Percentiles rank a stretch among this genome's conserved stretches.
phyloP scores from a whole-genome alignment of 139 green algal genomes.

The Yamagishiella unicocca region DNA sequence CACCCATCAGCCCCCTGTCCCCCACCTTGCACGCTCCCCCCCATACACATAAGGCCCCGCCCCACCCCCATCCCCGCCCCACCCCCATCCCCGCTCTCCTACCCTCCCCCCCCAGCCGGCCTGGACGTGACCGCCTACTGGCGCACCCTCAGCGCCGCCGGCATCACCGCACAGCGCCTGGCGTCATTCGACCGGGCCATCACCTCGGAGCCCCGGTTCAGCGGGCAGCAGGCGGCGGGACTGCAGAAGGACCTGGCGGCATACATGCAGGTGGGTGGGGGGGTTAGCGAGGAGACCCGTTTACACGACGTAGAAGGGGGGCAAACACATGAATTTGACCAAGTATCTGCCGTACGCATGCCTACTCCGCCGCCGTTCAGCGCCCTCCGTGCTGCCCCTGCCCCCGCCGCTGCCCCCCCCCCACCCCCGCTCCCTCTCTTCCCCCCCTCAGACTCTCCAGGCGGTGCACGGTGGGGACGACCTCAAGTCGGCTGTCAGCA shows the following conservation, averaged over 20 bases:
- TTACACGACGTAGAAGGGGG: too few relatives aligned
- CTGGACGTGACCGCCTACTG: conserved; percentile 62
- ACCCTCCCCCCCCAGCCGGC: not conserved
- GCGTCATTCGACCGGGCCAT: conserved; percentile 70
- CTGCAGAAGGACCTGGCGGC: conserved; percentile 70
- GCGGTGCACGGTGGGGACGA: conserved; percentile 82
- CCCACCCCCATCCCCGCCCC: not conserved
- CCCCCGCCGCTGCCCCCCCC: too few relatives aligned
- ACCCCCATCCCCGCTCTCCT: not conserved
- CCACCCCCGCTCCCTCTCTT: too few relatives aligned
- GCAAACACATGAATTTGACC: too few relatives aligned
- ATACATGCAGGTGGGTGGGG: conserved; percentile 68
- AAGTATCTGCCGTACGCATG: too few relatives aligned
- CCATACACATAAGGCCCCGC: too few relatives aligned
- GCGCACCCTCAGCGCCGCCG: conserved; percentile 42
- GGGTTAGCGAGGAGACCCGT: too few relatives aligned
- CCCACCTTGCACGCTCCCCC: too few relatives aligned
- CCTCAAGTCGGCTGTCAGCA: conserved; percentile 65
- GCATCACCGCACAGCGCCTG: conserved; percentile 72
- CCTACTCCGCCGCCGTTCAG: too few relatives aligned
- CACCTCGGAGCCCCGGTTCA: conserved; percentile 31
- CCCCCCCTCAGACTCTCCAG: conserved; percentile 28
- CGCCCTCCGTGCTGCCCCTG: too few relatives aligned
- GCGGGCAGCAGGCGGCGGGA: conserved; percentile 49
- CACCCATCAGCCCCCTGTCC: too few relatives aligned